Percentiles rank a stretch among this genome's conserved stretches.
Conservation (phyloP, 2,329 filamentous ascomycete genomes). For the Rhynchosporium graminicola region DNA sequence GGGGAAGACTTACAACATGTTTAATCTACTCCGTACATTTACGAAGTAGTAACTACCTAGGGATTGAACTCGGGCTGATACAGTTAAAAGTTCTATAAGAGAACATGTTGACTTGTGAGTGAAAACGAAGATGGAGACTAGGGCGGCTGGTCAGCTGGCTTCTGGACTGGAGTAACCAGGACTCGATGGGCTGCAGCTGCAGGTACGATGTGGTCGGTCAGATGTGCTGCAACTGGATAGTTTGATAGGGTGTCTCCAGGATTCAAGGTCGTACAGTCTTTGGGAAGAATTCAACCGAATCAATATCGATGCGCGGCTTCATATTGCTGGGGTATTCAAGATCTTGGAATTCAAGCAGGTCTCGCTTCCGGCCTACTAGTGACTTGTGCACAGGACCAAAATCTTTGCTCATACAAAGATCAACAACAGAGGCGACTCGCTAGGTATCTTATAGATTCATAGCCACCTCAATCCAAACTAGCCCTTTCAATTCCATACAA, state of each 20-base stretch:
- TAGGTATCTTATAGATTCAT: constrained; percentile 1
- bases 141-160: constrained; percentile 1
- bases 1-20: constrained; percentile 14
- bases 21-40: not conserved
- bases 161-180: not conserved
- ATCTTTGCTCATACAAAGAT: not conserved
- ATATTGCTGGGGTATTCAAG: no score
- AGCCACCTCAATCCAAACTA: not conserved
- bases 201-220: constrained; percentile 4
- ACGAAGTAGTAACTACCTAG: no score
- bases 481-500: not conserved
- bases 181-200: not conserved
- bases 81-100: no score
- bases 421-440: not conserved
- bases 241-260: not conserved
- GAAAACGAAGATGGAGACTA: not conserved
- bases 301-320: no score
- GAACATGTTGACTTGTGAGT: not conserved
- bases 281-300: not conserved
- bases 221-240: constrained; percentile 7
- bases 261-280: not conserved
- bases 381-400: no score
- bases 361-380: no score
- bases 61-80: no score
- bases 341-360: no score